Percentiles rank a stretch among this genome's conserved stretches.
phyloP scores from a whole-genome alignment of 805 yeast genomes.

The Teunomyces tritomae region DNA sequence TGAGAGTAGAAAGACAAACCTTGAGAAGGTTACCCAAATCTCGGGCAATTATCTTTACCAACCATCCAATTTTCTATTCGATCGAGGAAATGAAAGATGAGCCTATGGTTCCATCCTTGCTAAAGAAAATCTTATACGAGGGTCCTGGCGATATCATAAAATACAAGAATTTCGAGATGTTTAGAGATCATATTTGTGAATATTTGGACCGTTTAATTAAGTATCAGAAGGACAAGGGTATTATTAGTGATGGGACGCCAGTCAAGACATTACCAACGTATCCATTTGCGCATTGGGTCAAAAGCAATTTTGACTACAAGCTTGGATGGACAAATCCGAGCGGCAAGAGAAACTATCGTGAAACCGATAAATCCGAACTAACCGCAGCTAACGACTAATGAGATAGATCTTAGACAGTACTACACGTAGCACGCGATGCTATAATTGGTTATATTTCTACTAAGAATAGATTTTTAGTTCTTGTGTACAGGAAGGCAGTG shows the following conservation, averaged over 20 bases:
- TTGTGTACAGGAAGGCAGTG: too few species aligned
- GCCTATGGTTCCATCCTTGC: slow-evolving; percentile 71
- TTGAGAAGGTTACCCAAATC: slow-evolving; percentile 64
- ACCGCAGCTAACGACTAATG: slow-evolving; percentile 9
- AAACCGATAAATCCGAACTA: slow-evolving; percentile 20
- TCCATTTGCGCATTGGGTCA: slow-evolving; percentile 62
- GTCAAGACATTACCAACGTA: slow-evolving; percentile 56
- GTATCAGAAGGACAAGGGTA: slow-evolving; percentile 55
- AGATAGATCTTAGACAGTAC: too few species aligned
- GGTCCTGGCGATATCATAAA: slow-evolving; percentile 64
- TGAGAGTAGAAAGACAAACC: slow-evolving; percentile 73
- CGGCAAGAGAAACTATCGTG: slow-evolving; percentile 22
- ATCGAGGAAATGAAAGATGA: slow-evolving; percentile 80
- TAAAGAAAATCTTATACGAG: slow-evolving; percentile 60
- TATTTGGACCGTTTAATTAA: slow-evolving; percentile 57
- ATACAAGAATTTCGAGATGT: slow-evolving; percentile 58
- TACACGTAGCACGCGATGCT: not conserved
- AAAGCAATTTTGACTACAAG: slow-evolving; percentile 37
- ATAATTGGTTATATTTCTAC: not conserved
- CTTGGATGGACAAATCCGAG: slow-evolving; percentile 43
- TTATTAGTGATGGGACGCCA: slow-evolving; percentile 55
- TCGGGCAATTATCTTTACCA: slow-evolving; percentile 66
- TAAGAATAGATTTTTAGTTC: not conserved
- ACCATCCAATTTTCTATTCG: slow-evolving; percentile 75
- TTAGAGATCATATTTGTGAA: slow-evolving; percentile 57